Evolutionary conservation across 352 stramenopile species (phyloP).

Genomic region (Globisporangium nunn): DNA sequence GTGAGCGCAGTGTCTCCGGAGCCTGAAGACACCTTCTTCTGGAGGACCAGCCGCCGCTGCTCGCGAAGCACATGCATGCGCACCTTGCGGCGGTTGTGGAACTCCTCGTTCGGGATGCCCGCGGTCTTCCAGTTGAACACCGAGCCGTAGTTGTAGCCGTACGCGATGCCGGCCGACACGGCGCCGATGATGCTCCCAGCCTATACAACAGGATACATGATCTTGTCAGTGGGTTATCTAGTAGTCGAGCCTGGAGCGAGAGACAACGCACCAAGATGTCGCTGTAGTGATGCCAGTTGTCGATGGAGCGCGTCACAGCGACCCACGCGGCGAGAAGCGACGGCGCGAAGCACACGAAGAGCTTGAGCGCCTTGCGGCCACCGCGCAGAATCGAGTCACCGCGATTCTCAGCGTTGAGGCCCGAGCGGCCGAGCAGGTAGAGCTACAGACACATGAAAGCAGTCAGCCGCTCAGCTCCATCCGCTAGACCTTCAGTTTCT

Average conservation of each 20-base stretch:
- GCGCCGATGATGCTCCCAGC: slow-evolving; percentile 61
- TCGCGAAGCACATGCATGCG: slow-evolving; percentile 17
- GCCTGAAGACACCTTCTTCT: slow-evolving; percentile 13
- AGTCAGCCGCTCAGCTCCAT: background rate
- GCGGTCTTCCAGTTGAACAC: slow-evolving; percentile 36
- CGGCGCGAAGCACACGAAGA: slow-evolving; percentile 62
- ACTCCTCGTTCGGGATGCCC: slow-evolving; percentile 24
- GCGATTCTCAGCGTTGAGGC: slow-evolving; percentile 46
- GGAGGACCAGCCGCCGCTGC: slow-evolving; percentile 12
- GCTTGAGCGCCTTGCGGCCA: slow-evolving; percentile 48
- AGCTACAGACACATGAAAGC: slow-evolving; percentile 22
- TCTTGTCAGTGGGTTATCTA: background rate
- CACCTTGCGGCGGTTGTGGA: slow-evolving; percentile 20
- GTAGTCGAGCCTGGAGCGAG: background rate
- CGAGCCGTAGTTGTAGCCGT: slow-evolving; percentile 66
- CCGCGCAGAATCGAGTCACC: slow-evolving; percentile 40
- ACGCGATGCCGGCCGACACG: slow-evolving; percentile 39
- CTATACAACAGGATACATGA: background rate
- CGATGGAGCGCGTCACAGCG: slow-evolving; percentile 60
- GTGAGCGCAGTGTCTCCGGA: slow-evolving; percentile 13
- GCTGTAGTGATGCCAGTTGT: slow-evolving; percentile 85
- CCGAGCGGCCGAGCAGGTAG: slow-evolving; percentile 61
- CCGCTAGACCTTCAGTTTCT: too few species aligned
- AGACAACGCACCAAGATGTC: slow-evolving; percentile 51
- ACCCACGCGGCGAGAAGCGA: slow-evolving; percentile 63